phyloP scores from a whole-genome alignment of 805 yeast genomes.

The Sugiyamaella chiloensis region DNA sequence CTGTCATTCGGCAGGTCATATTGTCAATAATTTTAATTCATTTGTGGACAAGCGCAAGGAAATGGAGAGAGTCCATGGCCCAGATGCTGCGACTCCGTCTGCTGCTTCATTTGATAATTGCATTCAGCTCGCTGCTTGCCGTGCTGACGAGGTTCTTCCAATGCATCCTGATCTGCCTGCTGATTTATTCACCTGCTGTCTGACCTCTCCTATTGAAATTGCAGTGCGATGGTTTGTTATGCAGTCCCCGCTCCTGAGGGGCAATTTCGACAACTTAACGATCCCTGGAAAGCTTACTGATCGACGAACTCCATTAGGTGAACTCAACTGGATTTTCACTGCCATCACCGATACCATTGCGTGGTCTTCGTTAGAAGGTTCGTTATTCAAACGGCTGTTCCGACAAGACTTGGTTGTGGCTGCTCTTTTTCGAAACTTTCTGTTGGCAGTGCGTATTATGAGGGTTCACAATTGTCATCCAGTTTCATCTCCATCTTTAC shows the following conservation, averaged over 20 bases:
- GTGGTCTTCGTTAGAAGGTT: slow-evolving; percentile 87
- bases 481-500: slow-evolving; percentile 87
- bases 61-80: slow-evolving; percentile 49
- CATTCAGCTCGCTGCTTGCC: slow-evolving; percentile 91
- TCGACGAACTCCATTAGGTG: slow-evolving; percentile 92
- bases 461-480: slow-evolving; percentile 92
- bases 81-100: slow-evolving; percentile 51
- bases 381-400: slow-evolving; percentile 82
- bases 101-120: slow-evolving; percentile 75
- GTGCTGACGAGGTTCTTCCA: slow-evolving; percentile 78
- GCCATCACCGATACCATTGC: slow-evolving; percentile 98
- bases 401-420: slow-evolving; percentile 97
- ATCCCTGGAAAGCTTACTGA: slow-evolving; percentile 92
- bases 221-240: slow-evolving; percentile 88
- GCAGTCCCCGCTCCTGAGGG: slow-evolving; percentile 45
- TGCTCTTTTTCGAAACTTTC: slow-evolving; percentile 87
- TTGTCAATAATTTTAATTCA: slow-evolving; percentile 81
- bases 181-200: slow-evolving; percentile 90
- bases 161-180: slow-evolving; percentile 95
- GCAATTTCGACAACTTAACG: slow-evolving; percentile 40
- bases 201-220: slow-evolving; percentile 93
- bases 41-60: slow-evolving; percentile 87
- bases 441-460: slow-evolving; percentile 91
- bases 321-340: slow-evolving; percentile 94
- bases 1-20: slow-evolving; percentile 92